Conservation (phyloP, 768 basidiomycete species). For the Boletales sp. region DNA sequence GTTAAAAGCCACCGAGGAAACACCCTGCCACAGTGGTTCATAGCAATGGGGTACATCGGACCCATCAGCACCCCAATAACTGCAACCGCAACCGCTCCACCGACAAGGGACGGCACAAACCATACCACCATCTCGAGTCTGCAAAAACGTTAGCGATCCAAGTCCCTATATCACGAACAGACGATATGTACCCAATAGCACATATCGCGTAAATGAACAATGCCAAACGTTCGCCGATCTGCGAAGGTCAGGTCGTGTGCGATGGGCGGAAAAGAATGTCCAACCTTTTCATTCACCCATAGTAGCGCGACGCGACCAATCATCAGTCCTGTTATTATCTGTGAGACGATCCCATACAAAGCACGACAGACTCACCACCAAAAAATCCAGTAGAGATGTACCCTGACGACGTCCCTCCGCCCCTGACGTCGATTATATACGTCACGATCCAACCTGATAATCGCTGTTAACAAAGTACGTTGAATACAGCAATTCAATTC, state of each 20-base stretch:
- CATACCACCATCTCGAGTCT: constrained; percentile 67
- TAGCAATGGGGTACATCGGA: constrained; percentile 64
- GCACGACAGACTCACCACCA: constrained; percentile 13
- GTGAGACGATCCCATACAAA: not conserved
- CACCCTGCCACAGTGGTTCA: constrained; percentile 33
- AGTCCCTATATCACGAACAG: not conserved
- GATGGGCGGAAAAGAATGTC: not conserved
- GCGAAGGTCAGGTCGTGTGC: not conserved
- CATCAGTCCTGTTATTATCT: constrained; percentile 20
- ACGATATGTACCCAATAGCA: constrained; percentile 26
- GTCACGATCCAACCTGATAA: constrained; percentile 64
- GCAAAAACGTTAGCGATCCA: not conserved
- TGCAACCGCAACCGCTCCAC: constrained; percentile 59
- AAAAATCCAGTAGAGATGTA: constrained; percentile 45
- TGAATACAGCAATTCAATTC: not conserved
- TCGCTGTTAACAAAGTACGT: not conserved
- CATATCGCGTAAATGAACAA: constrained; percentile 28
- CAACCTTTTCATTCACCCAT: constrained; percentile 28
- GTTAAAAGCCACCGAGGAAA: constrained; percentile 35
- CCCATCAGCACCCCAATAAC: constrained; percentile 68
- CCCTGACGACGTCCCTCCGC: constrained; percentile 42
- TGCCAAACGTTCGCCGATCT: constrained; percentile 31
- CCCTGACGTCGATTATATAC: constrained; percentile 42
- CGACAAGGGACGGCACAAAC: constrained; percentile 64
- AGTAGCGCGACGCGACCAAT: constrained; percentile 27